Evolutionary conservation across 495 filamentous ascomycete genomes (phyloP), one percentile per base, ranked within the genome.

Genomic region (Aspergillus indologenus): DNA sequence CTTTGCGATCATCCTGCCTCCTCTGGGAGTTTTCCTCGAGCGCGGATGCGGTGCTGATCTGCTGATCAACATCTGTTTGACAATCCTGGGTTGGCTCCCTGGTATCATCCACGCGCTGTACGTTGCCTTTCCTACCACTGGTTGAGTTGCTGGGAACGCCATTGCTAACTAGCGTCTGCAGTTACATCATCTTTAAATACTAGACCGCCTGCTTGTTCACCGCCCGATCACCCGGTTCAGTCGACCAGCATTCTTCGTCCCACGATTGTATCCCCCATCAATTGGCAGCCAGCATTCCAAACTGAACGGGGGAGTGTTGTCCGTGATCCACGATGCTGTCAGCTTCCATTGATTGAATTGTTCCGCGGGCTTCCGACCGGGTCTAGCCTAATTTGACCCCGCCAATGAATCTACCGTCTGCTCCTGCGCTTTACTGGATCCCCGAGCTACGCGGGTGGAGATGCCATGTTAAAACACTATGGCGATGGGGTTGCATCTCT

Each of bases 1-100:
- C 76, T 79, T 92, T 70, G 88, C 90, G 77, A 79, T 95, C 78
- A 75, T 95, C 79, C 80, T 95, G 52, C 92, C 92, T 43, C 92
- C 92, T 62, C 80, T 96, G 34, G 90, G 91, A 73, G 92, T 96
- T 70, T 95, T 96, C 82, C 84, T 96, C 58, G 89, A 94, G 81
- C 85, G 87, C 43, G 92, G 92, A 69, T 92, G 89, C 77, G 83
- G 85, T 71, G 82, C 85, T 67, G 90, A 95, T 67, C 78, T 96
- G 62, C 75, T 89, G 65, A 91, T 96, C 82, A 96, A 94, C 80
- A 85, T 96, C 76, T 80, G 87, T 62, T 78, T 96, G 70, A 94
- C 90, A 50, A 85, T 92, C 64, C 81, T 97, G 68, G 88, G 87
- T 68, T 91, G 86, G 75, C 80, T 92, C 57, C 89, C 89, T 34